Base-by-base conservation (phyloP, 257 asterid genomes). In the Leptodermis oblonga region DNA sequence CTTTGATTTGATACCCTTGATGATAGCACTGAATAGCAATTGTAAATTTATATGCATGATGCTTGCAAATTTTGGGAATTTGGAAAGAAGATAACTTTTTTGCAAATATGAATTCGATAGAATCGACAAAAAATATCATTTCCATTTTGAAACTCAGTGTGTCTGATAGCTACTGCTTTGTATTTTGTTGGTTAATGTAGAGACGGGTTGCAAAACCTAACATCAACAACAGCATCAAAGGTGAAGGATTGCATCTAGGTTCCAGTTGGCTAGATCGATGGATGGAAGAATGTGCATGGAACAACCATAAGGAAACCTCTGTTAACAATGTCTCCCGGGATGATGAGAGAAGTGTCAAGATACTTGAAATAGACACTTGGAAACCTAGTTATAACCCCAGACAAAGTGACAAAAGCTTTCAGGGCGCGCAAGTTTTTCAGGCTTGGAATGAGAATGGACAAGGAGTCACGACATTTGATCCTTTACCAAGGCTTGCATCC, bases 311-410 rank as follows among this genome's bases (percentile, higher is more conserved):
- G 6, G 76, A 73, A 13, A 56, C 69, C 37, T 67, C 81, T 58
- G 63, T 30, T 3, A 81, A 71, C 11, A 30, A 69, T 3, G 63
- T 41, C 22, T 63, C 66, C 7, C 70, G 63, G 25, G 95, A 85
- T 22, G 95, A 90, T 36, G 92, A 86, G 49, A 85, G 83, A 69
- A 81, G 72, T 18, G 95, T 86, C 89, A 94, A 89, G 87, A 89
- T 93, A 39, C 90, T 93, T 3, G 97, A 90, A 78, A 80, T 88
- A 48, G 99, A 90, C 70, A 90, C 92, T 28, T 90, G 96, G 96
- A 88, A 81, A 72, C 98, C 98, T 61, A 81, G 65, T 61, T 70
- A 74, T 63, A 77, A 69, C 70, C 64, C 76, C 58, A 70, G 74
- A 45, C 77, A 71, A 70, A 78, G 74, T 26, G 86, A 83, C 34